Evolutionary conservation across 1,139 yeast species (phyloP), one percentile per base, ranked within the genome.

Genomic region (Hemisphaericaspora lyxosophila): DNA sequence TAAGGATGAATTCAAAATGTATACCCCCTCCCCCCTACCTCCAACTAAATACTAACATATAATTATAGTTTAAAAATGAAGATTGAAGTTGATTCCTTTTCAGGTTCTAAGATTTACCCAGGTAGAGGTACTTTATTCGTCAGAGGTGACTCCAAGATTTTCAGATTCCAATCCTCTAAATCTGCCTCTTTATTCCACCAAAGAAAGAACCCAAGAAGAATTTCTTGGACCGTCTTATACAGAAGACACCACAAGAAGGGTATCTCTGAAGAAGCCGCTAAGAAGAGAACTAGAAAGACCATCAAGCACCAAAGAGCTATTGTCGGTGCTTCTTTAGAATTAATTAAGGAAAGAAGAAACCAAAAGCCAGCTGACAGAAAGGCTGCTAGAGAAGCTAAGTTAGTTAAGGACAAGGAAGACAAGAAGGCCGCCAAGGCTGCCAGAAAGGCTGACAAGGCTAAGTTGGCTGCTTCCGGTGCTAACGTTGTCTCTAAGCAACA

Each of bases 171-270:
- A 75, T 84, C 89, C 71, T 87, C 97, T 60, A 94, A 92, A 80
- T 82, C 95, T 68, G 94, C 96, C 64, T 89, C 98, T 70, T 85
- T 92, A 67, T 92, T 92, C 95, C 83, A 84, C 69, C 99, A 94
- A 82, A 89, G 97, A 85, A 92, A 92, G 95, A 92, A 94, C 90
- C 99, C 98, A 78, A 89, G 98, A 84, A 87, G 96, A 84, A 83
- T 92, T 70, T 85, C 97, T 56, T 92, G 99, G 99, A 92, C 99
- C 59, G 97, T 90, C 67, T 83, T 92, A 64, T 92, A 80, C 92
- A 92, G 99, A 85, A 87, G 96, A 80, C 96, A 90, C 80, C 97
- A 92, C 95, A 90, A 88, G 86, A 92, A 92, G 81, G 99, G 99
- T 81, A 82, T 90, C 68, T 83, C 97, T 66, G 98, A 92, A 82